These are phyloP conservation scores for Oleoguttula mirabilis DNA, from an alignment of 495 filamentous ascomycete genomes.

Conservation along the genomic window DNA sequence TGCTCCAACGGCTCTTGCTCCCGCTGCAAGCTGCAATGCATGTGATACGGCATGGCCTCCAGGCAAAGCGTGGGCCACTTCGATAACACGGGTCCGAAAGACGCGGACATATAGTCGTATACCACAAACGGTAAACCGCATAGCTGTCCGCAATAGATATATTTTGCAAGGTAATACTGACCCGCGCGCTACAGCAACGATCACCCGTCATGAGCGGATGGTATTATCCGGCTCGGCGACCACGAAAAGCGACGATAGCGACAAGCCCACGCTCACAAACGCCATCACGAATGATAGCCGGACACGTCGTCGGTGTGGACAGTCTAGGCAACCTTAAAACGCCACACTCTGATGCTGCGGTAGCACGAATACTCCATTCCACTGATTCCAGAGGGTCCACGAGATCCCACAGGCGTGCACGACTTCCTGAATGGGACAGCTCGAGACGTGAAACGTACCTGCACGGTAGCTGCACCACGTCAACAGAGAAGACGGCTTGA, in stretches of 20 bases:
- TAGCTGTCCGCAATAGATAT: too few relatives aligned
- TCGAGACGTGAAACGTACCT: slow-evolving; percentile 7
- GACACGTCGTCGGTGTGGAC: slow-evolving; percentile 11
- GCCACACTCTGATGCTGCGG: not conserved
- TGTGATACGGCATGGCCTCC: slow-evolving; percentile 1
- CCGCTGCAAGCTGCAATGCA: slow-evolving; percentile 16
- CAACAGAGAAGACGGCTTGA: slow-evolving; percentile 1
- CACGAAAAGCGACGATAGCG: not conserved
- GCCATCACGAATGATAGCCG: slow-evolving; percentile 15
- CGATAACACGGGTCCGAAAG: too few relatives aligned
- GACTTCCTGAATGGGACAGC: slow-evolving; percentile 2
- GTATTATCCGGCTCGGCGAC: not conserved
- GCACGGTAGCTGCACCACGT: slow-evolving; percentile 11
- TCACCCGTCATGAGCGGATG: too few relatives aligned
- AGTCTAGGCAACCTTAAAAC: slow-evolving; percentile 18
- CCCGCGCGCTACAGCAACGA: too few relatives aligned
- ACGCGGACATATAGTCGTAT: too few relatives aligned
- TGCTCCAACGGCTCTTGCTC: slow-evolving; percentile 6
- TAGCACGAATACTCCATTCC: slow-evolving; percentile 5
- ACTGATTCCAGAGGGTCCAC: too few relatives aligned
- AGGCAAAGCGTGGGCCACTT: not conserved
- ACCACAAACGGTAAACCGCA: too few relatives aligned
- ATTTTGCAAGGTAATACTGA: too few relatives aligned
- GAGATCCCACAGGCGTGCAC: slow-evolving; percentile 9
- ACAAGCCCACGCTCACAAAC: slow-evolving; percentile 12